Conservation (phyloP, 768 basidiomycete species). For the Pleurotus eryngii region DNA sequence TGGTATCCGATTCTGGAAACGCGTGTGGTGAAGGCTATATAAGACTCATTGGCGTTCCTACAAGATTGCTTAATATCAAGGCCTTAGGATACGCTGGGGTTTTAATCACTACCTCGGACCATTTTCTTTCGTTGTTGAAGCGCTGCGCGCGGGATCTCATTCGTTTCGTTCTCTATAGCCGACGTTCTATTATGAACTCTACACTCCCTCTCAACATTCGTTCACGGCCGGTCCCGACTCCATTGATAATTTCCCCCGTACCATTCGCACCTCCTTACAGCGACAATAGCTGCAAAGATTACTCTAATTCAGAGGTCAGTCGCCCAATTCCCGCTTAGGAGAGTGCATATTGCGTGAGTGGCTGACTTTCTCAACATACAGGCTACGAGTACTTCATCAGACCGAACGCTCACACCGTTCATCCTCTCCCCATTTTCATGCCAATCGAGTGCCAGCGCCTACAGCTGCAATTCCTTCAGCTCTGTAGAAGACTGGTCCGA, state of each 20-base stretch:
- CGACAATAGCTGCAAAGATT: neutral
- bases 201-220: slow-evolving; percentile 5
- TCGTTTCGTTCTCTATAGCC: neutral
- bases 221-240: slow-evolving; percentile 5
- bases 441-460: slow-evolving; percentile 2
- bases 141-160: neutral
- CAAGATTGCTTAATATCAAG: neutral
- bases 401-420: slow-evolving; percentile 4
- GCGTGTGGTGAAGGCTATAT: neutral
- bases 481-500: slow-evolving; percentile 6
- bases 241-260: neutral
- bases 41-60: neutral
- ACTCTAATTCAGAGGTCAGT: neutral
- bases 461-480: slow-evolving; percentile 1
- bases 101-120: neutral
- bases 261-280: neutral
- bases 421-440: neutral
- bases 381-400: neutral
- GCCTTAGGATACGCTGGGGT: neutral
- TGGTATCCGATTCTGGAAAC: neutral
- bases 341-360: neutral
- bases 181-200: neutral
- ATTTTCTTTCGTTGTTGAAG: neutral
- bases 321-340: neutral
- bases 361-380: neutral